Base-by-base conservation (phyloP, 129 eudicot species). In the Saussurea involucrata region DNA sequence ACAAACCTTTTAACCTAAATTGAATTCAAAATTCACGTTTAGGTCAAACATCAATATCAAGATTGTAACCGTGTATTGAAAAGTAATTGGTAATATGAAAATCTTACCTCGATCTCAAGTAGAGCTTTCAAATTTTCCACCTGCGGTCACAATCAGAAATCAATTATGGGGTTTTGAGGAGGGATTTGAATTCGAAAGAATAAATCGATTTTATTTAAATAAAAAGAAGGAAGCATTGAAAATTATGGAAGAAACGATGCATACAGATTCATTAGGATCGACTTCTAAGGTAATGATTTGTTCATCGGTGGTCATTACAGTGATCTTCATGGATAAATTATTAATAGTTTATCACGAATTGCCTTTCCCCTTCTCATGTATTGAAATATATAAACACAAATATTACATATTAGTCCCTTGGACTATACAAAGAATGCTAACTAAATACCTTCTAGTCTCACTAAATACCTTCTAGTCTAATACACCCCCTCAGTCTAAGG, bases 61-160 rank as follows among this genome's bases (percentile, higher is more conserved):
- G 18, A 17, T 49, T 15, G 58, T 49, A 49, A 4, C 8, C n/a
- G n/a, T 7, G 21, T 15, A 49, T 49, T n/a, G 8, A 49, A 17
- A 49, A 15, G 21, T 21, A 63, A 75, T 15, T 8, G 4, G 66
- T 25, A 64, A 46, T 4, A 17, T 22, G 34, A 9, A 57, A 36
- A 82, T 58, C 86, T 81, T 5, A 95, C 98, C 98, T 95, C 98
- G 63, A 95, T 96, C 74, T 95, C 98, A 69, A 95, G 92, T n/a
- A 95, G 74, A 68, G 98, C 98, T 83, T 95, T 95, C 79, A 95
- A 70, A 81, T 95, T 95, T 76, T 95, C 98, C 63, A 95, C 94
- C 98, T 95, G 91, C 36, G 18, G 31, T 67, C 31, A 74, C 53
- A 37, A 67, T 27, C 40, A 68, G 22, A 29, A 46, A 2, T 15